Conservation (phyloP, 257 asterid species). For the Capsicum pubescens region DNA sequence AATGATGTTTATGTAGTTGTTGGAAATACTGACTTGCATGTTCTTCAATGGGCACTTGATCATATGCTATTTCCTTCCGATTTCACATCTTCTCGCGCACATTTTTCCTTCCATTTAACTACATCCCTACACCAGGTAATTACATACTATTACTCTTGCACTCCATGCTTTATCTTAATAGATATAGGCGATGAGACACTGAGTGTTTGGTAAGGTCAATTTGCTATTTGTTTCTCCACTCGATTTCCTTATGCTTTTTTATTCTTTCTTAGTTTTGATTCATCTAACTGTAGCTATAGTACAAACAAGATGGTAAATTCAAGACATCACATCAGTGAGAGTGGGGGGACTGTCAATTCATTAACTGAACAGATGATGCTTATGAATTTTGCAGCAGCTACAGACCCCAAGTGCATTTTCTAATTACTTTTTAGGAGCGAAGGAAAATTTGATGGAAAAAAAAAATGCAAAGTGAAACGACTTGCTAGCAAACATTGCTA, state of each 20-base stretch:
- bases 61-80: conserved; percentile 51
- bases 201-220: neutral
- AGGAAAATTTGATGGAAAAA: neutral
- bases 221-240: neutral
- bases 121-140: conserved; percentile 70
- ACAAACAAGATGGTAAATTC: neutral
- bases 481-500: neutral
- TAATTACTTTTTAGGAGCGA: neutral
- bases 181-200: neutral
- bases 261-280: neutral
- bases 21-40: conserved; percentile 69
- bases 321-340: neutral
- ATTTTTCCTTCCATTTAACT: conserved; percentile 60
- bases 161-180: neutral
- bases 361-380: neutral
- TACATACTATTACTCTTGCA: no score
- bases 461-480: neutral
- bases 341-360: no score
- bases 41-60: conserved; percentile 73
- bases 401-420: neutral
- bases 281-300: neutral
- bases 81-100: conserved; percentile 65
- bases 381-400: neutral
- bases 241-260: neutral
- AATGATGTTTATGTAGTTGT: conserved; percentile 75